Percentiles rank a stretch among this genome's conserved stretches.
Conservation (phyloP, 495 filamentous ascomycete genomes). For the Echria macrotheca region DNA sequence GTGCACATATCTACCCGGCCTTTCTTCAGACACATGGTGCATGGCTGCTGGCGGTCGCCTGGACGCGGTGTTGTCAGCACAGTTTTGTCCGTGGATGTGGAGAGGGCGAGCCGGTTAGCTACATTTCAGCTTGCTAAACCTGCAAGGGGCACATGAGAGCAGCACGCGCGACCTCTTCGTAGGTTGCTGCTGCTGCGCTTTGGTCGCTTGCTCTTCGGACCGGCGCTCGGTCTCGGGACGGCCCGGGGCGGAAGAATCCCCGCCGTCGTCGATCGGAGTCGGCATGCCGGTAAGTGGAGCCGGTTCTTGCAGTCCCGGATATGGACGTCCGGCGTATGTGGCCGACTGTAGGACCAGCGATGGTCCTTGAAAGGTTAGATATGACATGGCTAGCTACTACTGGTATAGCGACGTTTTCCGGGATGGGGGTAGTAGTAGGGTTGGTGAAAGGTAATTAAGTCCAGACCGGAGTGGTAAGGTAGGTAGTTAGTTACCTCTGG, state of each 20-base stretch:
- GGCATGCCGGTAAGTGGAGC: too few species aligned
- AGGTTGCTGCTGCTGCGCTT: background rate
- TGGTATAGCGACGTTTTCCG: too few species aligned
- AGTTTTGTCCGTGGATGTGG: too few species aligned
- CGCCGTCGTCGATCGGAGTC: too few species aligned
- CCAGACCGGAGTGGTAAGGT: background rate
- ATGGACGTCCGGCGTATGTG: too few species aligned
- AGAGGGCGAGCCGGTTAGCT: too few species aligned
- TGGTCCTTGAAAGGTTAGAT: background rate
- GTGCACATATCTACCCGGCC: conserved; percentile 36
- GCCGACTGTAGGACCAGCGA: too few species aligned
- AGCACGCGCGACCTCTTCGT: conserved; percentile 34
- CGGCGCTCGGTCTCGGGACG: background rate
- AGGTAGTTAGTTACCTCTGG: too few species aligned
- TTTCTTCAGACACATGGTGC: conserved; percentile 42
- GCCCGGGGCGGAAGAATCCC: too few species aligned
- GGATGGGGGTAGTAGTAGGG: too few species aligned
- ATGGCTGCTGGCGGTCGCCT: conserved; percentile 20
- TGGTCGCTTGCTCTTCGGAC: background rate
- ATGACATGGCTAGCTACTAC: background rate
- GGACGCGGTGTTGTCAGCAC: too few species aligned
- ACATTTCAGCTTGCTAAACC: conserved; percentile 41
- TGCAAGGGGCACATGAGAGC: conserved; percentile 38
- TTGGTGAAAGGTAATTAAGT: background rate
- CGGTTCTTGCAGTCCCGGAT: too few species aligned